These are phyloP conservation scores for Bipolaris sorokiniana DNA, from an alignment of 2,329 filamentous ascomycete genomes.

Conservation along the genomic window DNA sequence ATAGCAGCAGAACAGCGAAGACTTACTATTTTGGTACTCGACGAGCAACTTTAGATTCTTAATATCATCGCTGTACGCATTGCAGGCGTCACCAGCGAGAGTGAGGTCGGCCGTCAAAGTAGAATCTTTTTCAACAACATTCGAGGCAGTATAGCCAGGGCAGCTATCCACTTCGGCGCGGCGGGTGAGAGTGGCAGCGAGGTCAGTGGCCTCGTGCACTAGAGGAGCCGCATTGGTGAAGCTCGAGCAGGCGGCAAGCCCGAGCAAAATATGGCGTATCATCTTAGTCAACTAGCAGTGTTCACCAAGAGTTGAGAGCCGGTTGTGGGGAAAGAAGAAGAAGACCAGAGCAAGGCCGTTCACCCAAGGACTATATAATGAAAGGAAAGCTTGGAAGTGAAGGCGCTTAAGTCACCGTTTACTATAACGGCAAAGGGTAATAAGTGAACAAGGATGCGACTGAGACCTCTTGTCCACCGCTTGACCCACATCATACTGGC, in stretches of 20 bases:
- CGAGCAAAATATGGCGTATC: slow-evolving; percentile 26
- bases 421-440: slow-evolving; percentile 1
- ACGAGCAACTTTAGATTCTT: slow-evolving; percentile 63
- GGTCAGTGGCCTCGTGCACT: slow-evolving; percentile 4
- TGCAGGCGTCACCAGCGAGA: slow-evolving; percentile 70
- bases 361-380: slow-evolving; percentile 14
- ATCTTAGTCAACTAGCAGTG: slow-evolving; percentile 16
- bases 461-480: slow-evolving; percentile 14
- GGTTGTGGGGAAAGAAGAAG: slow-evolving; percentile 3
- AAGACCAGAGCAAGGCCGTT: background rate
- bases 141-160: slow-evolving; percentile 71
- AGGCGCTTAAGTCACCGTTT: slow-evolving; percentile 8
- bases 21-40: slow-evolving; percentile 65
- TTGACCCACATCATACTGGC: slow-evolving; percentile 18
- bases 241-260: slow-evolving; percentile 23
- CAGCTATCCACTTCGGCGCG: slow-evolving; percentile 58
- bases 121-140: slow-evolving; percentile 59
- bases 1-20: background rate
- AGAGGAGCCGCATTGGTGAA: slow-evolving; percentile 26
- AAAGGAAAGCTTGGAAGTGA: background rate
- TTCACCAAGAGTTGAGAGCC: slow-evolving; percentile 6
- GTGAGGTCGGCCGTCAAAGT: slow-evolving; percentile 72
- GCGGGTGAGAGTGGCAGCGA: slow-evolving; percentile 12
- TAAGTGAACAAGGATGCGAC: slow-evolving; percentile 4
- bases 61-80: slow-evolving; percentile 65